These are phyloP conservation scores for Themeda triandra DNA, from an alignment of 176 grass and related monocot genomes.

Conservation along the genomic window DNA sequence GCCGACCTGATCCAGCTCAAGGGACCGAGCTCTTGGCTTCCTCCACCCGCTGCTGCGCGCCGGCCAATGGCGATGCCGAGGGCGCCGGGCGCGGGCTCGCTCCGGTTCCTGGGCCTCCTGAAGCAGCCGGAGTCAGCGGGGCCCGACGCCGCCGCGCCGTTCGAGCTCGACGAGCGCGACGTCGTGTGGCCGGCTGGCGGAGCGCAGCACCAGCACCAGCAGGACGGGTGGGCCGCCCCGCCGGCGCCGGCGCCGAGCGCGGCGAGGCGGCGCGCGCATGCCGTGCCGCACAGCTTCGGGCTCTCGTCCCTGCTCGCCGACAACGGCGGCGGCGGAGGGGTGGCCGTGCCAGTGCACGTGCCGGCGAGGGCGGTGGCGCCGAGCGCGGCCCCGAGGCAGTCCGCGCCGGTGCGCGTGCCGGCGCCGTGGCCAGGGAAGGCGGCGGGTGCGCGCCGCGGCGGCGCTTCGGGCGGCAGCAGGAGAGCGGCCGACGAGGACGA, in stretches of 20 bases:
- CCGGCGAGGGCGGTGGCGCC: background rate
- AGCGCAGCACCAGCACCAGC: background rate
- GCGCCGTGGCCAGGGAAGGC: constrained; percentile 32
- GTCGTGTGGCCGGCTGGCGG: constrained; percentile 40
- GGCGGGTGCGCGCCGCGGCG: background rate
- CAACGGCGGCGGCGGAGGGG: background rate
- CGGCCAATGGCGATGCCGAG: constrained; percentile 32
- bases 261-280: background rate
- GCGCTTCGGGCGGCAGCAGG: background rate
- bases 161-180: constrained; percentile 63
- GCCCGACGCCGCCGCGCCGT: background rate
- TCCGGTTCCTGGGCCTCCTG: constrained; percentile 48
- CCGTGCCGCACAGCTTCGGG: constrained; percentile 52
- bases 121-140: constrained; percentile 36
- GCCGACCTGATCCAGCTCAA: background rate
- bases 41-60: background rate
- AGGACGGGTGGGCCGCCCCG: background rate
- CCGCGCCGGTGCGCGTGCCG: constrained; percentile 54
- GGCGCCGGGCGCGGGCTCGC: constrained; percentile 19
- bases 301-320: constrained; percentile 50
- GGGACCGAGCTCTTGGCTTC: background rate
- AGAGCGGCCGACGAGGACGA: constrained; percentile 17
- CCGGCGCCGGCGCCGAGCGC: background rate
- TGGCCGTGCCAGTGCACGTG: constrained; percentile 23
- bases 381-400: constrained; percentile 31